A percentile compares a stretch with the other conserved stretches of the same genome.
These are phyloP conservation scores for Candida ascalaphidarum DNA, from an alignment of 805 yeast species.

Conservation along the genomic window DNA sequence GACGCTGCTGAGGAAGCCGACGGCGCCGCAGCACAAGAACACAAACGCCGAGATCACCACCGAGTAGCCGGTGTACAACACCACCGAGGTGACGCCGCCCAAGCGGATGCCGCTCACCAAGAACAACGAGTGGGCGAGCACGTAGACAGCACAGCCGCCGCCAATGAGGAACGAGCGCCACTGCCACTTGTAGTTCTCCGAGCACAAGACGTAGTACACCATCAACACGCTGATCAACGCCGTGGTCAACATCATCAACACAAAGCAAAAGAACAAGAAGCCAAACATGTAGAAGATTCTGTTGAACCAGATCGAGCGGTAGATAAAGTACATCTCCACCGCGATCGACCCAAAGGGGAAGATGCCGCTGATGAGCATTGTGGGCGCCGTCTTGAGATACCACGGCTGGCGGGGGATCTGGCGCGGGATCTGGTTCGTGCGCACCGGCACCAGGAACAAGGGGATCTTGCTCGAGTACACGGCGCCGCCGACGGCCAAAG, in stretches of 20 bases:
- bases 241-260: conserved; percentile 77
- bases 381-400: conserved; percentile 61
- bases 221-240: conserved; percentile 71
- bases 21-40: conserved; percentile 79
- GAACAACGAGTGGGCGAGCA: conserved; percentile 74
- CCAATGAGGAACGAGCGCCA: conserved; percentile 87
- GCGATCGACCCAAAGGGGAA: conserved; percentile 94
- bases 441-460: conserved; percentile 61
- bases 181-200: conserved; percentile 95
- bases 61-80: conserved; percentile 80
- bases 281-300: conserved; percentile 96
- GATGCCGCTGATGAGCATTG: conserved; percentile 73
- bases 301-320: conserved; percentile 89
- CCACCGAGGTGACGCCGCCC: conserved; percentile 67
- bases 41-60: conserved; percentile 57
- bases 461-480: conserved; percentile 62
- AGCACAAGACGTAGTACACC: conserved; percentile 75
- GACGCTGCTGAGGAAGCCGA: conserved; percentile 73
- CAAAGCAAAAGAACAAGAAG: conserved; percentile 79
- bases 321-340: conserved; percentile 89
- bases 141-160: conserved; percentile 82
- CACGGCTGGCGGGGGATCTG: conserved; percentile 91
- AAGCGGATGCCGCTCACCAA: conserved; percentile 57
- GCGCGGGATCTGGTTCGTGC: conserved; percentile 92
- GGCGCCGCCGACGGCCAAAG: conserved; percentile 80